Base-by-base conservation (phyloP, 805 yeast genomes). In the Candida piceae region DNA sequence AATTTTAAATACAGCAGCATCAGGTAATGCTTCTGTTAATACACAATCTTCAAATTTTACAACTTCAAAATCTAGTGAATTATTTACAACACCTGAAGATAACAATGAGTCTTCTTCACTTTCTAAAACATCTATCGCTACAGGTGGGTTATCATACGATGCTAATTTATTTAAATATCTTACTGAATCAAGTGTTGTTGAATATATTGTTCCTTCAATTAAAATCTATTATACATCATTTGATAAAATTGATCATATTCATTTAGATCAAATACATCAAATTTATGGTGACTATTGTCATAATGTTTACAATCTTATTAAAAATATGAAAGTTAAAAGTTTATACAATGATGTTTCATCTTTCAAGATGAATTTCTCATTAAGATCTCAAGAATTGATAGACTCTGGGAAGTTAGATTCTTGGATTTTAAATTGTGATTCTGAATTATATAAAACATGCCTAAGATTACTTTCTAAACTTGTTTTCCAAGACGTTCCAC, bases 391-490 rank as follows among this genome's bases (percentile, higher is more conserved):
- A 51, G 73, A 73, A 46, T 60, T 85, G 16, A 73, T 79, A 51
- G 66, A 66, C 6, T 63, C 72, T 9, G 72, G 72, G 11, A 58
- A 62, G 6, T 49, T 78, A 11, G 49, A 66, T 5, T 69, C 69
- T 12, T 86, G 95, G 94, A 69, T 83, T n/a, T 49, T 67, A 22
- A 62, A 71, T 32, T 82, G 87, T 53, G 95, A 87, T 55, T 50
- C 70, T 41, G 63, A 72, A n/a, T 70, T 80, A 60, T 84, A 80
- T 58, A 64, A 63, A 29, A 52, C 66, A 4, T 60, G 72, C 53
- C 65, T 80, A 16, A 74, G 72, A 45, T 70, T 80, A 72, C 59
- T 86, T 43, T 70, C 80, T 4, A 80, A 79, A 19, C 60, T 83
- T 39, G 75, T 77, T 12, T 59, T 79, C 28, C 82, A 77, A 42